These are phyloP conservation scores for Diaporthe velutina DNA, from an alignment of 2,329 filamentous ascomycete genomes.

Conservation along the genomic window DNA sequence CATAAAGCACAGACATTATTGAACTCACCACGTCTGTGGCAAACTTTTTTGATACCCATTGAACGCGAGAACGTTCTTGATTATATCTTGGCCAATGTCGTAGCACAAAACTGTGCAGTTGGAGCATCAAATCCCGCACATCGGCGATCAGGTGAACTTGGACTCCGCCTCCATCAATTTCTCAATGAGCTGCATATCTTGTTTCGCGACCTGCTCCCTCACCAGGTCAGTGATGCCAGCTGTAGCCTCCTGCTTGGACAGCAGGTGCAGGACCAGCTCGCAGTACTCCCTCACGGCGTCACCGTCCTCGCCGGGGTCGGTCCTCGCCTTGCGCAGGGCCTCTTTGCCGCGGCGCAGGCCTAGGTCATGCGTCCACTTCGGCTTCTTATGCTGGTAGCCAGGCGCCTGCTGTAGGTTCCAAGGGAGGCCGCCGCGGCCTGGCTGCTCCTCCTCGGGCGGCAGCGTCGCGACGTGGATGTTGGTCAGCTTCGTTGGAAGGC, in stretches of 20 bases:
- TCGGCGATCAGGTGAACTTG: constrained; percentile 42
- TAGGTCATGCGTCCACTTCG: constrained; percentile 69
- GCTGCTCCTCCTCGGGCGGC: constrained; percentile 51
- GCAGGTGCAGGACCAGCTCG: constrained; percentile 65
- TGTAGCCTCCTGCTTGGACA: constrained; percentile 51
- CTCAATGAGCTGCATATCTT: constrained; percentile 64
- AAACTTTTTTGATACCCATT: neutral
- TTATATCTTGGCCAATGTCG: neutral
- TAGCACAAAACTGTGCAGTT: neutral
- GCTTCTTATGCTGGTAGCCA: constrained; percentile 50
- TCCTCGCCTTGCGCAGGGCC: constrained; percentile 64
- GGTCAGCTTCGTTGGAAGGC: constrained; percentile 60
- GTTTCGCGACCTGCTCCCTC: constrained; percentile 59
- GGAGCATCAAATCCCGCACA: neutral
- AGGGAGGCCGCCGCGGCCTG: constrained; percentile 38
- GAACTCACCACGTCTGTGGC: neutral
- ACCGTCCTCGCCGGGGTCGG: constrained; percentile 65
- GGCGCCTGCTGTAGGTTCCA: constrained; percentile 41
- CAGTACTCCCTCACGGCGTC: constrained; percentile 73
- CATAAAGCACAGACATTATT: constrained; percentile 24
- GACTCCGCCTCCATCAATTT: constrained; percentile 61
- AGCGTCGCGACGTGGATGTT: constrained; percentile 64
- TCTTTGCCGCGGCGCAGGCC: constrained; percentile 69
- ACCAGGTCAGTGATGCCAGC: constrained; percentile 53
- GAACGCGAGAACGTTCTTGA: neutral